Evolutionary conservation across 805 yeast genomes (phyloP), one percentile per base, ranked within the genome.

Genomic region (Spathaspora gorwiae): DNA sequence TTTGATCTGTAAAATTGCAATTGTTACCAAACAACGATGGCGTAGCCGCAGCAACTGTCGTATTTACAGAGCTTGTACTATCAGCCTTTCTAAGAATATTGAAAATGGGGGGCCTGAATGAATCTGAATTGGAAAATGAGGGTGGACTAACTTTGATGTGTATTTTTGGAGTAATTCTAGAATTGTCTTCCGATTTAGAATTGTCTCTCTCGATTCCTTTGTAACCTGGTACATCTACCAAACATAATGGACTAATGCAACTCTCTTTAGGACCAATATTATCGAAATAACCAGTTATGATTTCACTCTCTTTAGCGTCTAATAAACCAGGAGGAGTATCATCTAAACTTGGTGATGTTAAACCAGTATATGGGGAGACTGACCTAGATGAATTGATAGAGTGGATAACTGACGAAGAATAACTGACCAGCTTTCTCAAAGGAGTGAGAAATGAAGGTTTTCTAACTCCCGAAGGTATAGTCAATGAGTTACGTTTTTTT

Each of bases 21-120:
- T 84, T 75, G 46, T 75, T 71, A 39, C 79, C 71, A 57, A 81
- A 80, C 12, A 81, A 59, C 0, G 84, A 79, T 1, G 84, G 83
- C 0, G 83, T 79, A 34, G 61, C 65, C 3, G 72, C 73, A 0
- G 70, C 70, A 7, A 64, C 6, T 9, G 32, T 5, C 9, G 3
- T 29, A 29, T 29, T 3, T 2, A 29, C 32, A 2, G 24, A 19
- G 24, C 2, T 5, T 19, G 24, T 19, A 19, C 4, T 19, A 29
- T 29, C 32, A 9, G 3, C 32, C 12, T 29, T 29, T 29, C 12
- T 9, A 11, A 29, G 12, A 29, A 3, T 11, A 9, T 29, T 6
- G 12, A 29, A 29, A 29, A 29, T 29, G 32, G 9, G 12, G 5
- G 9, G 6, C 9, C 5, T 29, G 12, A 29, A 9, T 3, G 12